Evolutionary conservation across 805 yeast species (phyloP).

Genomic region (Kodamaea lidongshanica): DNA sequence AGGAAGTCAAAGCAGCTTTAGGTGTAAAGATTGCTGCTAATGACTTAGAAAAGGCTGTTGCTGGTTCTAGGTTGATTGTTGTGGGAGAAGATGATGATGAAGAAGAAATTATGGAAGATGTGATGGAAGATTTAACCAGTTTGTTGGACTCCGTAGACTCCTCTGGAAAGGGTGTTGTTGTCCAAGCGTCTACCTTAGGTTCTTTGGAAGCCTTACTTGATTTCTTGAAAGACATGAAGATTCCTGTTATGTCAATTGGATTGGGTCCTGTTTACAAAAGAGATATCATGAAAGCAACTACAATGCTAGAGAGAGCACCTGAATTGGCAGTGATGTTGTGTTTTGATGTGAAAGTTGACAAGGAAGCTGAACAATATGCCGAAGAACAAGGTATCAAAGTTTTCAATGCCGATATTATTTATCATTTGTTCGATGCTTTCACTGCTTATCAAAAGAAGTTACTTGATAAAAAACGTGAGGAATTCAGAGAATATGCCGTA

Average conservation of each 20-base stretch:
- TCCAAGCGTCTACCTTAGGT: constrained; percentile 97
- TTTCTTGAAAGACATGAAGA: constrained; percentile 96
- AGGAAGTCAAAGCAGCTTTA: constrained; percentile 96
- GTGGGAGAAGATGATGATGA: constrained; percentile 98
- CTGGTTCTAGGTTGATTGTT: constrained; percentile 92
- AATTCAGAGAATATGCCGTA: constrained; percentile 79
- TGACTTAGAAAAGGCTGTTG: constrained; percentile 97
- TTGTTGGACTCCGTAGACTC: constrained; percentile 90
- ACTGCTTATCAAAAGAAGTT: constrained; percentile 85
- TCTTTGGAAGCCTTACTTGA: constrained; percentile 94
- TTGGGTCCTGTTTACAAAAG: constrained; percentile 97
- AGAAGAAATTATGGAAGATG: constrained; percentile 95
- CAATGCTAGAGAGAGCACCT: constrained; percentile 95
- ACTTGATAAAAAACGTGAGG: constrained; percentile 85
- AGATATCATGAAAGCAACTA: constrained; percentile 95
- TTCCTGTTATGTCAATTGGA: constrained; percentile 98
- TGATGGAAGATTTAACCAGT: constrained; percentile 97
- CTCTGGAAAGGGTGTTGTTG: constrained; percentile 95
- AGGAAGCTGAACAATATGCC: constrained; percentile 98
- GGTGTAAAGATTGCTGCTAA: constrained; percentile 99
- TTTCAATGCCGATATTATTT: constrained; percentile 93
- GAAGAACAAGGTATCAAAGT: constrained; percentile 85
- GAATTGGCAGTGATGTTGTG: constrained; percentile 97
- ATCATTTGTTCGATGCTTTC: constrained; percentile 92
- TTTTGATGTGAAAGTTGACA: constrained; percentile 95